Conservation (phyloP, 805 yeast species). For the Candida vartiovaarae region DNA sequence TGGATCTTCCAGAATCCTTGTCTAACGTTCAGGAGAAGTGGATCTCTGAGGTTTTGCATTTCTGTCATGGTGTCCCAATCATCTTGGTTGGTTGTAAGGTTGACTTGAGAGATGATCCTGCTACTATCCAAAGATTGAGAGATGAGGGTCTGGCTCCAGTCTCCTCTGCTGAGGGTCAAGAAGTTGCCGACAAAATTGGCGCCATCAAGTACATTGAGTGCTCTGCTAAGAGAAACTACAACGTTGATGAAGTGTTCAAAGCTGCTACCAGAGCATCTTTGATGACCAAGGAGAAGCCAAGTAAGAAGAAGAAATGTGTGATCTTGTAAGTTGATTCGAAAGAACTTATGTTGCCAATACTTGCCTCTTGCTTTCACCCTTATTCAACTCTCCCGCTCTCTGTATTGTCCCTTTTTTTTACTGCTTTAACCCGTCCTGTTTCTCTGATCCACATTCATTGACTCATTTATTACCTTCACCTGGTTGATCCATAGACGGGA, state of each 20-base stretch:
- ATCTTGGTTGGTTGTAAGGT: slow-evolving; percentile 88
- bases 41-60: slow-evolving; percentile 89
- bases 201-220: slow-evolving; percentile 85
- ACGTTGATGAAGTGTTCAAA: slow-evolving; percentile 90
- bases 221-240: slow-evolving; percentile 86
- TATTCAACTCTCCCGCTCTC: no score
- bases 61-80: slow-evolving; percentile 92
- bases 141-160: slow-evolving; percentile 78
- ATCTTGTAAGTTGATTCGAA: slow-evolving; percentile 39
- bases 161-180: slow-evolving; percentile 72
- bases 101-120: slow-evolving; percentile 79
- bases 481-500: no score
- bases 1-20: slow-evolving; percentile 86
- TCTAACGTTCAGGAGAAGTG: slow-evolving; percentile 94
- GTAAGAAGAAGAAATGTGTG: slow-evolving; percentile 48
- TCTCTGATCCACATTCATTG: no score
- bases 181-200: slow-evolving; percentile 84
- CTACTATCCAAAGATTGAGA: slow-evolving; percentile 66
- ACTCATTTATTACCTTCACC: no score
- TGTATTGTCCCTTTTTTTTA: no score
- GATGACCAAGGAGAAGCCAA: slow-evolving; percentile 38
- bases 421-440: no score
- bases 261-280: slow-evolving; percentile 89
- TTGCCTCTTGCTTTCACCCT: no score
- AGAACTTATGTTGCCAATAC: background rate